A percentile compares a stretch with the other conserved stretches of the same genome.
phyloP scores from a whole-genome alignment of 345 rosid genomes.

The Jatropha curcas region DNA sequence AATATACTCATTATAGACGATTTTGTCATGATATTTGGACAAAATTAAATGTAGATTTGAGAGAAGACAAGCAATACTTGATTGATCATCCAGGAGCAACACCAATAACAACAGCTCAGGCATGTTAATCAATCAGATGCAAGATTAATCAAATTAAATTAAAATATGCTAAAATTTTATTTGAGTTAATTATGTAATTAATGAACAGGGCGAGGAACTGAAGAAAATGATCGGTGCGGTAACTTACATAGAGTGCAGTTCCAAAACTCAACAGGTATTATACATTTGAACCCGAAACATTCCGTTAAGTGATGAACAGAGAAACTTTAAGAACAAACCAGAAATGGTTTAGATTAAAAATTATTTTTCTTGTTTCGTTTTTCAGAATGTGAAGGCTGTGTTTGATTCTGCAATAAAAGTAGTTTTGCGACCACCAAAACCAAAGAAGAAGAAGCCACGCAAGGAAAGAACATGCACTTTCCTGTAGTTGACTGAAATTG shows the following conservation, averaged over 20 bases:
- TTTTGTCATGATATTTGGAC: too few species aligned
- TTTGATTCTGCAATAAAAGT: slow-evolving; percentile 72
- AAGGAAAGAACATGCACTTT: slow-evolving; percentile 47
- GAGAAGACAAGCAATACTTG: slow-evolving; percentile 61
- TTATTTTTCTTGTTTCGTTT: not conserved
- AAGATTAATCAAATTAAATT: not conserved
- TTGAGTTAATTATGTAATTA: slow-evolving; percentile 11
- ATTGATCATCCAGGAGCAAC: slow-evolving; percentile 63
- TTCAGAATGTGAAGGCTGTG: slow-evolving; percentile 71
- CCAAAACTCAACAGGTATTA: slow-evolving; percentile 87
- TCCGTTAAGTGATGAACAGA: too few species aligned
- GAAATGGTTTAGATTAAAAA: not conserved
- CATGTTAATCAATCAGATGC: slow-evolving; percentile 15
- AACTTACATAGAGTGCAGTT: slow-evolving; percentile 75
- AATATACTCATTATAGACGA: too few species aligned
- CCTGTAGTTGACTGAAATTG: slow-evolving; percentile 30
- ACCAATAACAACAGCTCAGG: slow-evolving; percentile 67
- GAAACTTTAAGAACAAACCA: too few species aligned
- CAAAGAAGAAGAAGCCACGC: slow-evolving; percentile 57
- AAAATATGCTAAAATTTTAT: not conserved
- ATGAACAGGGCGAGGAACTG: slow-evolving; percentile 65
- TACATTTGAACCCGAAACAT: too few species aligned
- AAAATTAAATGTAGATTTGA: slow-evolving; percentile 47
- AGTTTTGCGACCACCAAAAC: slow-evolving; percentile 65
- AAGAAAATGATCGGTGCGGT: slow-evolving; percentile 71